phyloP scores from a whole-genome alignment of 2,329 filamentous ascomycete species.

The Aspergillus flavus region DNA sequence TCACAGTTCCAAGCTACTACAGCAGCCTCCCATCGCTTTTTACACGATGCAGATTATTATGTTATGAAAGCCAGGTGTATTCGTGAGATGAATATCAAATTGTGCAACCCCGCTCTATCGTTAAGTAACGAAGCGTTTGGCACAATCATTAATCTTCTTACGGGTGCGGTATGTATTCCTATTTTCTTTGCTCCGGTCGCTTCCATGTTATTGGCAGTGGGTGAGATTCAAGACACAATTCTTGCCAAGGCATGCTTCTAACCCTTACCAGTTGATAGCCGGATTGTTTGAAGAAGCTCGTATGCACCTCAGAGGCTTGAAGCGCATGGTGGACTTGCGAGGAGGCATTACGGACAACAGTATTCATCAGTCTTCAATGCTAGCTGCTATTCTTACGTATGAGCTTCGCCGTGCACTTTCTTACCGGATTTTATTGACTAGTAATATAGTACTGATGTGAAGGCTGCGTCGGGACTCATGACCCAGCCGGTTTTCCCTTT shows the following conservation, averaged over 20 bases:
- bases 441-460: slow-evolving; percentile 34
- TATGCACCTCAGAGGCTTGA: slow-evolving; percentile 42
- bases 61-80: slow-evolving; percentile 42
- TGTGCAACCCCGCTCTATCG: slow-evolving; percentile 29
- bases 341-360: slow-evolving; percentile 33
- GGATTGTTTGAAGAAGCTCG: slow-evolving; percentile 42
- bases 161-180: slow-evolving; percentile 34
- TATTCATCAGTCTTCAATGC: slow-evolving; percentile 27
- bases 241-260: slow-evolving; percentile 8
- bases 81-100: slow-evolving; percentile 35
- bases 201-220: background rate
- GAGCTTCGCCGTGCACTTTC: slow-evolving; percentile 3
- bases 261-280: slow-evolving; percentile 35
- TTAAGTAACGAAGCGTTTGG: slow-evolving; percentile 39
- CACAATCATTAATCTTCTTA: slow-evolving; percentile 41
- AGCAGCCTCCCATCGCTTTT: slow-evolving; percentile 20
- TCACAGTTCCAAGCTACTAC: slow-evolving; percentile 24
- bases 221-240: background rate
- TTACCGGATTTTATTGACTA: background rate
- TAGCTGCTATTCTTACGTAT: slow-evolving; percentile 35
- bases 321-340: slow-evolving; percentile 41
- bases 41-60: slow-evolving; percentile 41
- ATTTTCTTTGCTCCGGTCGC: background rate
- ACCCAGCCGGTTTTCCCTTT: slow-evolving; percentile 38
- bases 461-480: slow-evolving; percentile 38